Evolutionary conservation across 345 rosid species (phyloP).

Genomic region (Populus simonii): DNA sequence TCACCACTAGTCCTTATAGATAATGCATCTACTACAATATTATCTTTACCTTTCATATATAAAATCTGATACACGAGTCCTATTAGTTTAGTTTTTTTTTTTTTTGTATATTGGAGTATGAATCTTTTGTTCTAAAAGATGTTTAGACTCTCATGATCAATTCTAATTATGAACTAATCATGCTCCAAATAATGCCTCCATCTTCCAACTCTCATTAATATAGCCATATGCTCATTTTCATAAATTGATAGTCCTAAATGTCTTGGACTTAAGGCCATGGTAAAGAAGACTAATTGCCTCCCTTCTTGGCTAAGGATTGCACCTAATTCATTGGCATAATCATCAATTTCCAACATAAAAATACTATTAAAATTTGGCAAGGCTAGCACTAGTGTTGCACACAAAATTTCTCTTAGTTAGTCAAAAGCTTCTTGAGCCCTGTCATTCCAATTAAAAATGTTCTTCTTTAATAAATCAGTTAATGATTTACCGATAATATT

Average conservation of each 20-base stretch:
- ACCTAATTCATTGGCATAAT: background rate
- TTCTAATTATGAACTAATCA: background rate
- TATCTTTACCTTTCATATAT: background rate
- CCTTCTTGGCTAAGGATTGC: background rate
- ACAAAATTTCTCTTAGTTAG: background rate
- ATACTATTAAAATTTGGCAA: background rate
- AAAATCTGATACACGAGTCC: background rate
- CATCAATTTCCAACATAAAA: background rate
- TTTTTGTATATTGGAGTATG: background rate
- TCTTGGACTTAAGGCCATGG: background rate
- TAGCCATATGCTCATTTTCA: background rate
- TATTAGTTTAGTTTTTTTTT: background rate
- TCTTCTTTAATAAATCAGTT: background rate
- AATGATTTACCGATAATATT: background rate
- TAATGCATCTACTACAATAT: too few species aligned
- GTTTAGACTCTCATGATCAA: background rate
- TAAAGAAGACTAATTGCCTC: background rate
- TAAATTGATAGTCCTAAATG: background rate
- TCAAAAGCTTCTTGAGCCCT: background rate
- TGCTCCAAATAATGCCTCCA: background rate
- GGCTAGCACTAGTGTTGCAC: background rate
- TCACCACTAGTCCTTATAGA: background rate
- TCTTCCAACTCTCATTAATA: background rate
- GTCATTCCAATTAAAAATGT: background rate
- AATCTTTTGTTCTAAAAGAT: background rate